Evolutionary conservation across 352 stramenopile genomes (phyloP), one percentile per base, ranked within the genome.

Genomic region (Globisporangium uncinulatum): DNA sequence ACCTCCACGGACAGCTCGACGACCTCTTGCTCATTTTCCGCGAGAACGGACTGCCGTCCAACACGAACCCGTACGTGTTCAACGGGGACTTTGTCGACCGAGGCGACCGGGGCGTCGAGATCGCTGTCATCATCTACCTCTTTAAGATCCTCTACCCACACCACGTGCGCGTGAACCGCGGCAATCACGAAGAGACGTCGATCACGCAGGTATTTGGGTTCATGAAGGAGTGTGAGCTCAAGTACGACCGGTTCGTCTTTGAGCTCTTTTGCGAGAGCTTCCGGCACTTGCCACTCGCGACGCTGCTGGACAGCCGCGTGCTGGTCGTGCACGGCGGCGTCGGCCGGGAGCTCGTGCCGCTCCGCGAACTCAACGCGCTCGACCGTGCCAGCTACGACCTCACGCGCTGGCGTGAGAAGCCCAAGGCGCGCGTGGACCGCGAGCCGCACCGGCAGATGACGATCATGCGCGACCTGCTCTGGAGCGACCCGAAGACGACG

Each of bases 171-270:
- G 60, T 94, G 63, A 92, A 94, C 63, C 77, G 83, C 49, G 87
- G 86, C 9, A 96, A 96, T 67, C 86, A 95, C 66, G 85, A 95
- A 66, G 83, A 94, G 56, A 76, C 73, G 48, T 90, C 76, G 41
- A 92, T 94, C 57, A 94, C 82, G 17, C 76, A 92, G 65, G 78
- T 92, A 15, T 92, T 94, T 66, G 84, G 84, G 3, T 94, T 94
- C 57, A 89, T 91, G 82, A 91, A 87, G 60, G 83, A 94, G 67
- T 87, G 75, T 61, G 74, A 89, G 57, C 63, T 79, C 57, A 94
- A 94, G 67, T 94, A 94, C 67, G 83, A 94, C 63, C 56, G 63
- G 31, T 83, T 71, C 52, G 71, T 94, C 42, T 94, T 77, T 63
- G 73, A 90, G n/a, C 63, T 92, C 32, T 92, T 92, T 59, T 92